Percentiles rank a stretch among this genome's conserved stretches.
Evolutionary conservation across 495 filamentous ascomycete species (phyloP).

Genomic region (Trichoderma erinaceum): DNA sequence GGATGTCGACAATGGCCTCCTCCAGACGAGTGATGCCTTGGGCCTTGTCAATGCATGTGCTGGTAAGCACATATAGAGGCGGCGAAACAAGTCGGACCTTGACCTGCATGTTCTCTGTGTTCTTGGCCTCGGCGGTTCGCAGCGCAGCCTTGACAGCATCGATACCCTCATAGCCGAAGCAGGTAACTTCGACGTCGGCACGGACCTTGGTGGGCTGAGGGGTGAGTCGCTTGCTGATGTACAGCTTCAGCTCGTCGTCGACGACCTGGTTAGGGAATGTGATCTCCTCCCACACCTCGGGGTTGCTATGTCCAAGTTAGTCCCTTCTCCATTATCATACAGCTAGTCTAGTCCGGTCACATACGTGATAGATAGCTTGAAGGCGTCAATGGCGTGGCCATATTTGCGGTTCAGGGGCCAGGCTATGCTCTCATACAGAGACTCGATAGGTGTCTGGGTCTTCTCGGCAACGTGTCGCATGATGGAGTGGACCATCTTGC

Average conservation of each 20-base stretch:
- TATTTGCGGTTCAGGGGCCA: conserved; percentile 98
- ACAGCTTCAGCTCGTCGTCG: conserved; percentile 77
- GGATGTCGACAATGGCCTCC: conserved; percentile 79
- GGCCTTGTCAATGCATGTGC: conserved; percentile 88
- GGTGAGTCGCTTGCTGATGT: conserved; percentile 93
- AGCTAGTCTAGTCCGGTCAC: conserved; percentile 21
- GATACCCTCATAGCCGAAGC: conserved; percentile 97
- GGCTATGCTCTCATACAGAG: conserved; percentile 84
- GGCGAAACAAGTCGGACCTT: conserved; percentile 96
- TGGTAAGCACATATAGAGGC: conserved; percentile 88
- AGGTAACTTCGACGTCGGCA: conserved; percentile 95
- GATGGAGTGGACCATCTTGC: conserved; percentile 97
- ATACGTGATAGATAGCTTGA: conserved; percentile 98
- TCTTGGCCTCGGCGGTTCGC: conserved; percentile 78
- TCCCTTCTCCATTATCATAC: neutral
- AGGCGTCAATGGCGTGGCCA: conserved; percentile 92
- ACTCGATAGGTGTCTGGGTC: conserved; percentile 85
- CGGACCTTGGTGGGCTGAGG: conserved; percentile 97
- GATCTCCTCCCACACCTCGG: conserved; percentile 90
- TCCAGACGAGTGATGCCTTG: conserved; percentile 77
- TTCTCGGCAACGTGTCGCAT: conserved; percentile 98
- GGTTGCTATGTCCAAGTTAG: conserved; percentile 55
- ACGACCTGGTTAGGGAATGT: conserved; percentile 81
- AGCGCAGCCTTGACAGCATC: conserved; percentile 92
- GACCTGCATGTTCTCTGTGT: conserved; percentile 83